A percentile compares a stretch with the other conserved stretches of the same genome.
Conservation (phyloP, 2,329 filamentous ascomycete genomes). For the Alternaria infectoria region DNA sequence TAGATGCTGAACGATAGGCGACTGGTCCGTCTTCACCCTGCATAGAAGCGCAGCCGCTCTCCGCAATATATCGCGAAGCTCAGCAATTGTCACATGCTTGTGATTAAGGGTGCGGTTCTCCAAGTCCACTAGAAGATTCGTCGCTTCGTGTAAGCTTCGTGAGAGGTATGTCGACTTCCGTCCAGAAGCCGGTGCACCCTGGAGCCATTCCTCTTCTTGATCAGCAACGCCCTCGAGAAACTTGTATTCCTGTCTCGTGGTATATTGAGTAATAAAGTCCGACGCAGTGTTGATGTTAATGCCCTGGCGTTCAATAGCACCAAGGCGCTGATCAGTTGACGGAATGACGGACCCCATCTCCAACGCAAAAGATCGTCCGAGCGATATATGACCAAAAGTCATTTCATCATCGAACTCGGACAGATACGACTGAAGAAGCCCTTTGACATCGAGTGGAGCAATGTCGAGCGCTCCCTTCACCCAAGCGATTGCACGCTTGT, state of each 20-base stretch:
- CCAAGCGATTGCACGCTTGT: conserved; percentile 80
- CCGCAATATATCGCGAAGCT: conserved; percentile 81
- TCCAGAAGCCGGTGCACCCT: conserved; percentile 52
- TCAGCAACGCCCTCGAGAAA: conserved; percentile 79
- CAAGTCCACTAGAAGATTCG: conserved; percentile 71
- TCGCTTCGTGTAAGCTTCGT: conserved; percentile 58
- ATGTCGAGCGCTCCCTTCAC: conserved; percentile 80
- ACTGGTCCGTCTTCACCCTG: conserved; percentile 74
- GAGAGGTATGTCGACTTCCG: conserved; percentile 30
- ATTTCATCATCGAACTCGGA: conserved; percentile 94
- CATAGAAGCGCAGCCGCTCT: conserved; percentile 87
- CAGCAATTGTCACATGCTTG: conserved; percentile 72
- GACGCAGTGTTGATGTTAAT: conserved; percentile 88
- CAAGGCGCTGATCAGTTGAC: conserved; percentile 81
- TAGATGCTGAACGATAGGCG: conserved; percentile 81
- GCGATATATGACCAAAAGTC: conserved; percentile 86
- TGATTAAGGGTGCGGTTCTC: conserved; percentile 73
- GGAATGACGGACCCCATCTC: conserved; percentile 91
- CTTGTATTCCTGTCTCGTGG: conserved; percentile 92
- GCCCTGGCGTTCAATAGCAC: conserved; percentile 76
- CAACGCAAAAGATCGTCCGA: conserved; percentile 91
- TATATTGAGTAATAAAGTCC: conserved; percentile 96
- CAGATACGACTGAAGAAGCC: conserved; percentile 91
- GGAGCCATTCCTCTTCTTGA: conserved; percentile 66
- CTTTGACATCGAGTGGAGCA: conserved; percentile 92